Evolutionary conservation across 768 basidiomycete species (phyloP).

Genomic region (Lactifluus subvellereus): DNA sequence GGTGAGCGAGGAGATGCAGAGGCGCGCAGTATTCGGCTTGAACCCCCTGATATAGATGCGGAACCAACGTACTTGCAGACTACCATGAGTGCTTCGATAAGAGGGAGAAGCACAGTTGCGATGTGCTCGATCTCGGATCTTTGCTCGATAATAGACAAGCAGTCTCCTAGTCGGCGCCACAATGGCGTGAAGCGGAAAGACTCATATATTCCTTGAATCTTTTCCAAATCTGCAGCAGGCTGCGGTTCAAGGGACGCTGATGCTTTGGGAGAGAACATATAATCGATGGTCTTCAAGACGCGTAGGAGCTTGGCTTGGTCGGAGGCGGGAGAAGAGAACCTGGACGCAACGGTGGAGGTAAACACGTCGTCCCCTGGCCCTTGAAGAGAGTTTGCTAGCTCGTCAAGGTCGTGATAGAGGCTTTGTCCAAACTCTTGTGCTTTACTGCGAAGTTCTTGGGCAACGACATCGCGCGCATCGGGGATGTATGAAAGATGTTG

Average conservation of each 20-base stretch:
- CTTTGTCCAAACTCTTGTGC: constrained; percentile 83
- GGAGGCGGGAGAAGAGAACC: constrained; percentile 91
- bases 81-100: constrained; percentile 97
- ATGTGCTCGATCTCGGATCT: constrained; percentile 79
- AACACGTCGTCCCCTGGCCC: constrained; percentile 49
- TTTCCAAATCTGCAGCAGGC: constrained; percentile 58
- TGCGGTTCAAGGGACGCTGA: constrained; percentile 35
- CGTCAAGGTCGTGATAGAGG: constrained; percentile 71
- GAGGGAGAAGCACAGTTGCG: constrained; percentile 85
- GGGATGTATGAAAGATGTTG: constrained; percentile 88
- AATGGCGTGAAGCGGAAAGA: constrained; percentile 85
- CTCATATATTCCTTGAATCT: constrained; percentile 84
- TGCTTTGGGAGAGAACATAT: constrained; percentile 74
- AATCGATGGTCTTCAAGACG: constrained; percentile 95
- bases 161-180: constrained; percentile 88
- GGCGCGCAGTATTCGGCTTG: constrained; percentile 51
- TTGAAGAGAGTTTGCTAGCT: constrained; percentile 60
- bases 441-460: constrained; percentile 77
- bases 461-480: constrained; percentile 82
- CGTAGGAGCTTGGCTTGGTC: constrained; percentile 94
- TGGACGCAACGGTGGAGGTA: constrained; percentile 67
- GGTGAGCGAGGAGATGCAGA: constrained; percentile 65
- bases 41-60: constrained; percentile 41
- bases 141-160: constrained; percentile 76
- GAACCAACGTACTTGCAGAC: constrained; percentile 92